Evolutionary conservation across 257 asterid species (phyloP), one percentile per base, ranked within the genome.

Genomic region (Galeopsis tetrahit): DNA sequence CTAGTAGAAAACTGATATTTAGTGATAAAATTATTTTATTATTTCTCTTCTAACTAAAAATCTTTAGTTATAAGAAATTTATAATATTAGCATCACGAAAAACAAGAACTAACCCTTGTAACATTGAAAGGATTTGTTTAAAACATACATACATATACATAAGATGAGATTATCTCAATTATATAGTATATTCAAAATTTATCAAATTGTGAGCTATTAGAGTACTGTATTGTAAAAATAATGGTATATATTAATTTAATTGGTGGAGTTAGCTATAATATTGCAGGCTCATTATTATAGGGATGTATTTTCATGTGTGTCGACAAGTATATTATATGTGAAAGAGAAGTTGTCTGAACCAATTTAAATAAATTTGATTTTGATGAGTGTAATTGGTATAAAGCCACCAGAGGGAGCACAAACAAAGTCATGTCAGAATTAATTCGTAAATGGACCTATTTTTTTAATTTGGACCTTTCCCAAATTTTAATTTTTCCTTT

Each of bases 251-350:
- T 34, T 11, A 33, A 5, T 21, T 21, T 21, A 21, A 21, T 21
- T 21, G 28, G 28, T 21, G 28, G 28, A 21, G 28, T 0, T 21
- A 21, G 28, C 28, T 21, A 21, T 21, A 21, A 21, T 21, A 21
- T 46, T 7, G 49, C 34, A 49, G 49, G 56, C 49, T 68, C 61
- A 36, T 51, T n/a, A 36, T 33, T 51, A 62, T 63, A 8, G 51
- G 7, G 36, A 28, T 67, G 43, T 35, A 67, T 75, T 73, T 64
- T 46, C 9, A 40, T 36, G 14, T 57, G 7, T 36, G 21, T 71
- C 66, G 74, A 77, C 81, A 71, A 48, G 15, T 39, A 58, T 77
- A 31, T 63, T 57, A 21, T 10, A 21, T 8, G 77, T 58, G 74
- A 48, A 60, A 71, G 66, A 38, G 57, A 70, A 38, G 7, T 58